Evolutionary conservation across 371 early-diverging fungal species (phyloP).

Genomic region (Phascolomyces articulosus): DNA sequence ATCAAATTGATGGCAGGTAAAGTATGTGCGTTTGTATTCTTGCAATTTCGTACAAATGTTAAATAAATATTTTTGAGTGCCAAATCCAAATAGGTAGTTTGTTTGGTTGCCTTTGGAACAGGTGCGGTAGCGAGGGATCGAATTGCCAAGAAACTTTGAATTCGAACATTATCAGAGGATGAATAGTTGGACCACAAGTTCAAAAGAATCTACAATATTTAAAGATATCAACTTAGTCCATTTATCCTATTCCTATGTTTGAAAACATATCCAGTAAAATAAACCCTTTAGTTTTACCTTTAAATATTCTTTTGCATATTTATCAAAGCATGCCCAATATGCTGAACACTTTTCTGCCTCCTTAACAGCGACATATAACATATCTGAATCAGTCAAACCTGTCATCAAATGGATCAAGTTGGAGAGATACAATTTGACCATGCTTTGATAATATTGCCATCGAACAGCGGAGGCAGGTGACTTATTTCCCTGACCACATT

Average conservation of each 20-base stretch:
- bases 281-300: slow-evolving; percentile 55
- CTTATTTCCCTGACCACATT: slow-evolving; percentile 27
- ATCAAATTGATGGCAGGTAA: slow-evolving; percentile 85
- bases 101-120: slow-evolving; percentile 21
- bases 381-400: slow-evolving; percentile 79
- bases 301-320: slow-evolving; percentile 76
- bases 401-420: slow-evolving; percentile 72
- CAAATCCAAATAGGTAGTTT: slow-evolving; percentile 43
- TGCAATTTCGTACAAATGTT: slow-evolving; percentile 78
- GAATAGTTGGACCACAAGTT: slow-evolving; percentile 62
- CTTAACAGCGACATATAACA: slow-evolving; percentile 80
- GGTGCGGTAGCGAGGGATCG: slow-evolving; percentile 64
- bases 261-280: no score
- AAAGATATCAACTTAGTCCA: no score
- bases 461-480: slow-evolving; percentile 56
- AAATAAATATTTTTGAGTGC: slow-evolving; percentile 78
- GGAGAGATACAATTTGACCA: slow-evolving; percentile 80
- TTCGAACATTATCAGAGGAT: slow-evolving; percentile 68
- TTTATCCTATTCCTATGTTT: no score
- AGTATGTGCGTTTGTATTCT: slow-evolving; percentile 78
- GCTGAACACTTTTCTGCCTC: slow-evolving; percentile 75
- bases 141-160: slow-evolving; percentile 81
- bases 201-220: slow-evolving; percentile 43
- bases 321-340: slow-evolving; percentile 84
- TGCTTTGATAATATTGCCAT: slow-evolving; percentile 73